Evolutionary conservation across 495 filamentous ascomycete genomes (phyloP).

Genomic region (Pyronema domesticum): DNA sequence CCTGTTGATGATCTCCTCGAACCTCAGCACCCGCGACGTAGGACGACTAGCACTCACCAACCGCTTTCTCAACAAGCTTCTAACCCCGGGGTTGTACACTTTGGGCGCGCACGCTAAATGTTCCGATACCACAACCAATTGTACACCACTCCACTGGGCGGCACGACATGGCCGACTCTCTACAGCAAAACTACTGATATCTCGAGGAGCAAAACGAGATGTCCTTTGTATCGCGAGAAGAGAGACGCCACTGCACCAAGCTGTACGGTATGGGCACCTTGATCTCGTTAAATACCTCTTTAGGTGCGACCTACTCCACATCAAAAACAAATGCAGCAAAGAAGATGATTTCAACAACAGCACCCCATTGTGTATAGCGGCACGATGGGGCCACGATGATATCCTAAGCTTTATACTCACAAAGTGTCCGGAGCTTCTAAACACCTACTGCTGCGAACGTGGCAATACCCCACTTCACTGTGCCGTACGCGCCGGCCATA

Average conservation of each 20-base stretch:
- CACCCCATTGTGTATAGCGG: slow-evolving; percentile 9
- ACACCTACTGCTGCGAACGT: background rate
- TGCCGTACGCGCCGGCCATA: background rate
- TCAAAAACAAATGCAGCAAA: background rate
- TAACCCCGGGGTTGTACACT: slow-evolving; percentile 11
- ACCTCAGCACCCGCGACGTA: slow-evolving; percentile 5
- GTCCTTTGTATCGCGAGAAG: background rate
- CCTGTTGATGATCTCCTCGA: slow-evolving; percentile 9
- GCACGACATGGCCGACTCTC: slow-evolving; percentile 7
- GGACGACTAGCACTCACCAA: slow-evolving; percentile 9
- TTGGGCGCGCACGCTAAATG: slow-evolving; percentile 7
- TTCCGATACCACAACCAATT: background rate
- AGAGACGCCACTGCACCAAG: slow-evolving; percentile 9
- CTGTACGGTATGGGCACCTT: slow-evolving; percentile 3
- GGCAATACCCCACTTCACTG: slow-evolving; percentile 4
- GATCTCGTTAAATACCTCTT: background rate
- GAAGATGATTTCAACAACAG: background rate
- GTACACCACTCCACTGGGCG: slow-evolving; percentile 15
- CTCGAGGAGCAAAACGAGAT: background rate
- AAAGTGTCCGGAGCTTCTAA: slow-evolving; percentile 1
- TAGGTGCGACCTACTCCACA: too few relatives aligned
- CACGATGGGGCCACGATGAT: slow-evolving; percentile 8
- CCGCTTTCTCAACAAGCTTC: slow-evolving; percentile 9
- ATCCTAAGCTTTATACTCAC: slow-evolving; percentile 9
- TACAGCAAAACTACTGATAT: background rate